Base-by-base conservation (phyloP, 23 red algal genomes). In the Gracilaria domingensis region DNA sequence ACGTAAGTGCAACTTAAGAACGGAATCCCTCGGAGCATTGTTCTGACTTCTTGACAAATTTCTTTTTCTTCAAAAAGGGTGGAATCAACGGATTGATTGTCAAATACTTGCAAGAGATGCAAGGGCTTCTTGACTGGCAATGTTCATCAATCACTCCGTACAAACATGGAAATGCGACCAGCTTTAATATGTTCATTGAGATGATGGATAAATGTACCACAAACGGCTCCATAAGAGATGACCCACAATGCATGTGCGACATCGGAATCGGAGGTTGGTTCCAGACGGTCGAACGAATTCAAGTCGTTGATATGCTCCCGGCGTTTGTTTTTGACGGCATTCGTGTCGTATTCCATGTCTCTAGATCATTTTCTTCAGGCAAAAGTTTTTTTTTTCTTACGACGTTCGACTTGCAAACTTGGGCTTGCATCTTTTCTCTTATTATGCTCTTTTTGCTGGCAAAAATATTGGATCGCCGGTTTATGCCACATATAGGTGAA, bases 251-350 rank as follows among this genome's bases (percentile, higher is more conserved):
- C 42, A 35, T 24, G 23, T 84, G 81, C 26, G 81, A 84, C 8
- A 64, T 84, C 11, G 81, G 56, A 44, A 61, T 65, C 70, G 57
- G 54, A 3, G 55, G 54, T 67, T 84, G 54, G 54, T 55, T 38
- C 59, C 14, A 17, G 2, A 40, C 55, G 58, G 60, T 24, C 1
- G 12, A 84, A 5, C 57, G 81, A 20, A 12, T 40, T 16, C 53
- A 39, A 12, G 29, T 8, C 29, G 81, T 84, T n/a, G 81, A 84
- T 47, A n/a, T 42, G 69, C 54, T 84, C 58, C 81, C 54, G 26
- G 53, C 81, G 6, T 65, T 65, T 61, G 58, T 84, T 8, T 38
- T 25, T 66, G 81, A 84, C n/a, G 81, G 59, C 8, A 65, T 65
- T 42, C 25, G 56, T 4, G 60, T 84, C 35, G n/a, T 39, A 6